These are phyloP conservation scores for Halophytophthora batemanensis DNA, from an alignment of 352 stramenopile genomes.

Conservation along the genomic window DNA sequence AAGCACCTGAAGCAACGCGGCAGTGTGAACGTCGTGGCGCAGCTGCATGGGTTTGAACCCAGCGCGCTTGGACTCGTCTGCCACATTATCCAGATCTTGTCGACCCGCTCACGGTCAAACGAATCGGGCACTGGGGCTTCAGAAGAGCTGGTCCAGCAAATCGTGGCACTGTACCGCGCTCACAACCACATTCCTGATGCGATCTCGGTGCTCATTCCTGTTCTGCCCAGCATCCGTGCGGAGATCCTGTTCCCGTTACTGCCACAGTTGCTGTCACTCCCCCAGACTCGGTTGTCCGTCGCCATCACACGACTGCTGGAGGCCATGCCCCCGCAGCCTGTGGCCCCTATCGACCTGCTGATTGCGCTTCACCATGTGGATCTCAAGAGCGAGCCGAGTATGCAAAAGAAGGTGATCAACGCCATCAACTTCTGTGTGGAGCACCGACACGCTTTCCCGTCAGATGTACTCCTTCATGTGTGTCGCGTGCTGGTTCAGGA, in stretches of 20 bases:
- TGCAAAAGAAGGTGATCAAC: slow-evolving; percentile 77
- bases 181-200: slow-evolving; percentile 58
- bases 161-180: slow-evolving; percentile 58
- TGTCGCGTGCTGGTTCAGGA: slow-evolving; percentile 62
- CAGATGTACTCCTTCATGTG: slow-evolving; percentile 69
- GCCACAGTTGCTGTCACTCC: slow-evolving; percentile 52
- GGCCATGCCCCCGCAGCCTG: slow-evolving; percentile 62
- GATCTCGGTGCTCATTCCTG: slow-evolving; percentile 67
- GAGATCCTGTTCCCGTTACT: slow-evolving; percentile 63
- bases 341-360: slow-evolving; percentile 66
- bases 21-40: slow-evolving; percentile 52
- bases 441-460: slow-evolving; percentile 74
- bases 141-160: slow-evolving; percentile 56
- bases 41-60: slow-evolving; percentile 61
- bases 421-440: slow-evolving; percentile 82
- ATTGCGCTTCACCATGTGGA: slow-evolving; percentile 77
- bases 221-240: slow-evolving; percentile 51
- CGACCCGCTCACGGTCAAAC: slow-evolving; percentile 32
- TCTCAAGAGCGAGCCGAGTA: slow-evolving; percentile 53
- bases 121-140: slow-evolving; percentile 29
- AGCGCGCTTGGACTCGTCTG: slow-evolving; percentile 64
- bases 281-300: slow-evolving; percentile 49
- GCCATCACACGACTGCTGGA: slow-evolving; percentile 72
- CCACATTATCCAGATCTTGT: slow-evolving; percentile 77
- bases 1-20: slow-evolving; percentile 77